phyloP scores from a whole-genome alignment of 768 basidiomycete species.

The Hygrocybe coccinea region DNA sequence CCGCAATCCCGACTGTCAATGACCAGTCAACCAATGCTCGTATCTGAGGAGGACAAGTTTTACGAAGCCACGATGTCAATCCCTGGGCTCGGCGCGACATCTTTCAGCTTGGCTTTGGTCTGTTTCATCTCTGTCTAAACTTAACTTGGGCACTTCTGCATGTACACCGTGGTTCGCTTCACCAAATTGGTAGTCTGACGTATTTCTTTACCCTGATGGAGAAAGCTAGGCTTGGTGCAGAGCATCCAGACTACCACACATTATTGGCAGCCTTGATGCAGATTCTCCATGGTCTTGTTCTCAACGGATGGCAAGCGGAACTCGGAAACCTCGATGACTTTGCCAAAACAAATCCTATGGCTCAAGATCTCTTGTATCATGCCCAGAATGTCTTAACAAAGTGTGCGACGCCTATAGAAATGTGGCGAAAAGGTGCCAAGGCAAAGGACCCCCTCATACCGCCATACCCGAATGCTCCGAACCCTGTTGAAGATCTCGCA shows the following conservation, averaged over 20 bases:
- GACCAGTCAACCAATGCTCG: no score
- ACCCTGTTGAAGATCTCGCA: no score
- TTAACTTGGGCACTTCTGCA: constrained; percentile 29
- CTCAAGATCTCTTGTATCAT: background rate
- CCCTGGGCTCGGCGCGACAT: constrained; percentile 19
- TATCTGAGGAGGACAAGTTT: constrained; percentile 2
- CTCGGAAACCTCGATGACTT: background rate
- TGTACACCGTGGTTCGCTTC: constrained; percentile 24
- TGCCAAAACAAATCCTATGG: background rate
- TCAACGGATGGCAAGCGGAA: constrained; percentile 28
- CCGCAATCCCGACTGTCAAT: constrained; percentile 1
- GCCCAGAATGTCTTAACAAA: background rate
- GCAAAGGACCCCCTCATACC: no score
- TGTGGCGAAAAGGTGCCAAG: no score
- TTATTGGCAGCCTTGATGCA: constrained; percentile 26
- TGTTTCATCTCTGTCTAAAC: constrained; percentile 34
- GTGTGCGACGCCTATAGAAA: background rate
- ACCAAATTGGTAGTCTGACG: constrained; percentile 22
- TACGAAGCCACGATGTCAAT: constrained; percentile 15
- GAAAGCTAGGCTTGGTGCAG: constrained; percentile 25
- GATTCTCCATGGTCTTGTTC: constrained; percentile 29
- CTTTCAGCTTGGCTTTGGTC: constrained; percentile 24
- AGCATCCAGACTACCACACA: constrained; percentile 34
- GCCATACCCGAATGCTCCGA: no score
- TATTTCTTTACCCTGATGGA: constrained; percentile 30